Evolutionary conservation across 169 alveolate species (phyloP).

Genomic region (Plasmodium adleri): DNA sequence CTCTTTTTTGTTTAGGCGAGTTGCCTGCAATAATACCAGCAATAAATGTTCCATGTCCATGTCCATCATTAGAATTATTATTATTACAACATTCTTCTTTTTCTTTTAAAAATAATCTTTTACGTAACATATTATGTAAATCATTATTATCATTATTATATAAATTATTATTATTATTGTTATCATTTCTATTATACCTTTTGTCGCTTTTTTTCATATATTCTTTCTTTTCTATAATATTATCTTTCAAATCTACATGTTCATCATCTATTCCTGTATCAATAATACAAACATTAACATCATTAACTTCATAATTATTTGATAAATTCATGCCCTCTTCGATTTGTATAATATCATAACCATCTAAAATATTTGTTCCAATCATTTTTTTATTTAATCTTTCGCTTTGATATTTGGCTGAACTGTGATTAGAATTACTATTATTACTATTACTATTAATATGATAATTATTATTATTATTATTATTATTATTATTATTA

Average conservation of each 20-base stretch:
- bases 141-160: conserved; percentile 4
- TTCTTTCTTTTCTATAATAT: conserved; percentile 81
- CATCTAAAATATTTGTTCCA: conserved; percentile 20
- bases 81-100: conserved; percentile 64
- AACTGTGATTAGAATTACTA: no score
- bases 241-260: conserved; percentile 85
- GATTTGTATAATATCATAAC: conserved; percentile 10
- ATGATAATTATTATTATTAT: no score
- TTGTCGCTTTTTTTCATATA: conserved; percentile 77
- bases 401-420: not conserved
- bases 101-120: conserved; percentile 79
- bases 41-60: conserved; percentile 90
- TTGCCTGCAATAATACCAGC: conserved; percentile 84
- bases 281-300: conserved; percentile 80
- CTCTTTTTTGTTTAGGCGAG: not conserved
- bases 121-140: conserved; percentile 80
- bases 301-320: not conserved
- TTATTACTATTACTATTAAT: no score
- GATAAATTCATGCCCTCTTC: conserved; percentile 14
- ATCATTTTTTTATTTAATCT: not conserved
- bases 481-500: no score
- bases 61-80: conserved; percentile 77
- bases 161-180: no score
- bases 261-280: conserved; percentile 91
- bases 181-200: not conserved